phyloP scores from a whole-genome alignment of 129 eudicot genomes.

The Helianthus tuberosus region DNA sequence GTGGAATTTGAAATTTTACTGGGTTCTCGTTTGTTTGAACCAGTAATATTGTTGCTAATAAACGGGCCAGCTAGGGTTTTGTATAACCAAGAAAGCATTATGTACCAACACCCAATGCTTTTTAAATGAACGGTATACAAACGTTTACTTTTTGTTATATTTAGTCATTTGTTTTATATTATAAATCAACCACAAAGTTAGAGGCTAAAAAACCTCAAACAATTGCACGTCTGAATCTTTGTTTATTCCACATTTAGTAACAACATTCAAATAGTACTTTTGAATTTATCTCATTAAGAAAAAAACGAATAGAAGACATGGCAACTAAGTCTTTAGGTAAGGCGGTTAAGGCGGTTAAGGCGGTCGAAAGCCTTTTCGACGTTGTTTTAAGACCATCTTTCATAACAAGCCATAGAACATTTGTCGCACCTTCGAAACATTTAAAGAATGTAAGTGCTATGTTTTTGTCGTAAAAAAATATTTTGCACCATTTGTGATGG shows the following conservation, averaged over 20 bases:
- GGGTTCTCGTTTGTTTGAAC: neutral
- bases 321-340: conserved; percentile 20
- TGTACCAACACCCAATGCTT: neutral
- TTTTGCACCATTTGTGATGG: no score
- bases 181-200: conserved; percentile 5
- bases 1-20: no score
- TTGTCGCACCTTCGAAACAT: conserved; percentile 34
- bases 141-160: neutral
- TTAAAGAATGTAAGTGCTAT: conserved; percentile 34
- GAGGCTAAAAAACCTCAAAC: conserved; percentile 26
- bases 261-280: neutral
- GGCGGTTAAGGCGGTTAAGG: conserved; percentile 20
- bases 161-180: conserved; percentile 15
- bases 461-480: neutral
- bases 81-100: neutral
- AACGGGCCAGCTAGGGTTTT: neutral
- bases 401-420: conserved; percentile 27
- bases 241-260: neutral
- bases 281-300: neutral
- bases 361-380: neutral
- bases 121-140: conserved; percentile 1
- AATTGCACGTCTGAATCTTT: conserved; percentile 13
- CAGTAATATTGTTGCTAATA: conserved; percentile 35
- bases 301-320: conserved; percentile 14
- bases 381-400: conserved; percentile 5